Evolutionary conservation across 305 asterid species (phyloP), one percentile per base, ranked within the genome.

Genomic region (Coffea humblotiana): DNA sequence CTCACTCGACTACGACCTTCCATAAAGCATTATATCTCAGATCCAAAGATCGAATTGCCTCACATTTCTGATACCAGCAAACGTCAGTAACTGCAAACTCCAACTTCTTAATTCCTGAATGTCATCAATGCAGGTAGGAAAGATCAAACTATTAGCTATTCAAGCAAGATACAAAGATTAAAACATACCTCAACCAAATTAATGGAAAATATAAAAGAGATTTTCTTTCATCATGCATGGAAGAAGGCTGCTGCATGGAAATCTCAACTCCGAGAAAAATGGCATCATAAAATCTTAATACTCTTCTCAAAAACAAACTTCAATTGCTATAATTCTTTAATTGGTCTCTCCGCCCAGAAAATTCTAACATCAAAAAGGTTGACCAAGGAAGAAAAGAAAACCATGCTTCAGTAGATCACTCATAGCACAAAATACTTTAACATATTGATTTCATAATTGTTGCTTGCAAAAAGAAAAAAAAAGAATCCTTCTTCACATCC

Each of bases 31-130:
- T 88, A 82, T 96, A 96, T 90, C 87, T 89, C 86, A 65, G 79
- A 86, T 94, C 86, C 88, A 92, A 85, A 77, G 95, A 92, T 86
- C 81, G 88, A 86, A 96, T 91, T 72, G 92, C 98, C 85, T 91
- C 95, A 77, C 76, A 84, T 84, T 92, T 96, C 80, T 87, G 84
- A 79, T 86, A 83, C 96, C 97, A 94, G 86, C 82, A 66, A 67
- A 87, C 77, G 83, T 91, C 98, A 77, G 69, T 84, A 86, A 87
- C 85, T 32, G 90, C 80, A 83, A 94, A 92, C 79, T 79, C 81
- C 88, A 96, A 79, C 89, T 89, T 90, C 73, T 88, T 89, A 56
- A 88, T 83, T 56, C 89, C 97, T 91, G 90, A 67, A 75, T 21
- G 23, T 27, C 63, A 45, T 40, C 65, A 71, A 71, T 40, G 74